phyloP scores from a whole-genome alignment of 164 flowering plant species.

The Liriodendron chinense region DNA sequence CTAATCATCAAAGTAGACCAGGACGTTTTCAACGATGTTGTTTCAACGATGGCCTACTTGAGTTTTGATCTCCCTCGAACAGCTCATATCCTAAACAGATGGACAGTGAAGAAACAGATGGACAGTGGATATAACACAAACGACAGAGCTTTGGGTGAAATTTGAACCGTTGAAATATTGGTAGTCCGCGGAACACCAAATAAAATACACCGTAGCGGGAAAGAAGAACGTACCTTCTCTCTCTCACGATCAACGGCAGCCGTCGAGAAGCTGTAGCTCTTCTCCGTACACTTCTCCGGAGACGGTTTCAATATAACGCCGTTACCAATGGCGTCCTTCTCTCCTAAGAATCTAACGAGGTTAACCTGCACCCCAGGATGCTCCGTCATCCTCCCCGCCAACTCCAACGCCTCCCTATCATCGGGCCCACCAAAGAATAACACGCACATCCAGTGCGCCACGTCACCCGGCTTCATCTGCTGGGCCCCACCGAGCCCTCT shows the following conservation, averaged over 20 bases:
- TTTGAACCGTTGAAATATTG: too few relatives aligned
- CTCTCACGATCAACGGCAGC: constrained; percentile 35
- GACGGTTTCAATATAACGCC: constrained; percentile 26
- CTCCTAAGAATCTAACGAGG: constrained; percentile 37
- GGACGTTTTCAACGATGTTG: too few relatives aligned
- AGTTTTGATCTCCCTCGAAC: too few relatives aligned
- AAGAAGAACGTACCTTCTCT: neutral
- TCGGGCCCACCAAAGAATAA: constrained; percentile 81
- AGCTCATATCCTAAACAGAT: too few relatives aligned
- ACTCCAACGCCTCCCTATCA: constrained; percentile 59
- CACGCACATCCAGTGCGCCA: constrained; percentile 33
- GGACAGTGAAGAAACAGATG: too few relatives aligned
- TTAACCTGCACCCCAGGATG: constrained; percentile 51
- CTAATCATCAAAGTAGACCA: too few relatives aligned
- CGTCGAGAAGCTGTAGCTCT: constrained; percentile 42
- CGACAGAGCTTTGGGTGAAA: too few relatives aligned
- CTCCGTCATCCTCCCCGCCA: constrained; percentile 64
- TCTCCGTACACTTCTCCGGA: constrained; percentile 22
- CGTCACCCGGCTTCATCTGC: constrained; percentile 14
- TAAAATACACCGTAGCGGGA: too few relatives aligned
- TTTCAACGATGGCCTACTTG: too few relatives aligned
- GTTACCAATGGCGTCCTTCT: constrained; percentile 8
- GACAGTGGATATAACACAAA: too few relatives aligned
- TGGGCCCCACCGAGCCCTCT: constrained; percentile 43
- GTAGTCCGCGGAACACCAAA: too few relatives aligned